These are phyloP conservation scores for Multifurca ochricompacta DNA, from an alignment of 768 basidiomycete species.

Conservation along the genomic window DNA sequence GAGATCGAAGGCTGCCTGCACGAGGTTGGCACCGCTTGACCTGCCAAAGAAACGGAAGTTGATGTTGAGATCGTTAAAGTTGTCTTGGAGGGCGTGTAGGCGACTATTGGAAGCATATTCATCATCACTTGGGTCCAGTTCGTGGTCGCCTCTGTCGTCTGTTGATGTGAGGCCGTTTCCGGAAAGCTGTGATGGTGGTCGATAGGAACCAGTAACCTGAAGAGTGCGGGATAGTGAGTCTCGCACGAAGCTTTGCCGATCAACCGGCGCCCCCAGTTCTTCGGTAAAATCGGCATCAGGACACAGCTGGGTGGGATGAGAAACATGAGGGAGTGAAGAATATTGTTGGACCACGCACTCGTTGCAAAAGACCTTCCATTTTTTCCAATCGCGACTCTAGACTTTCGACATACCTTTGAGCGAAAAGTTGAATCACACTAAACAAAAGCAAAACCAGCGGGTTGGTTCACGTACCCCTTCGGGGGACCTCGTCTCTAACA, in stretches of 20 bases:
- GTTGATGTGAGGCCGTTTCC: neutral
- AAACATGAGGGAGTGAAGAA: neutral
- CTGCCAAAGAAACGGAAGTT: slow-evolving; percentile 35
- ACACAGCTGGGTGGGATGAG: slow-evolving; percentile 39
- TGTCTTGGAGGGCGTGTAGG: slow-evolving; percentile 26
- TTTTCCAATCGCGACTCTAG: slow-evolving; percentile 37
- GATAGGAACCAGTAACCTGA: slow-evolving; percentile 8
- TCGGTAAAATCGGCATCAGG: slow-evolving; percentile 56
- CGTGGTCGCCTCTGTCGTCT: slow-evolving; percentile 3
- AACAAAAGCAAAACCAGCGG: neutral
- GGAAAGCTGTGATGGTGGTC: neutral
- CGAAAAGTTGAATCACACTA: slow-evolving; percentile 16
- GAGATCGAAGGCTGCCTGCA: slow-evolving; percentile 36
- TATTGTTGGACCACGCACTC: slow-evolving; percentile 22
- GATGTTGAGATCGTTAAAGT: slow-evolving; percentile 26
- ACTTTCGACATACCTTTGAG: slow-evolving; percentile 31
- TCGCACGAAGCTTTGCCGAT: slow-evolving; percentile 31
- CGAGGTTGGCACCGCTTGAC: slow-evolving; percentile 35
- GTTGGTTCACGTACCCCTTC: slow-evolving; percentile 43
- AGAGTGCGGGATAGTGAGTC: slow-evolving; percentile 15
- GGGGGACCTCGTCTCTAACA: slow-evolving; percentile 48
- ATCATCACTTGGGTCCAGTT: slow-evolving; percentile 18
- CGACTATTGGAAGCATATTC: slow-evolving; percentile 21
- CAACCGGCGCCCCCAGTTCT: slow-evolving; percentile 44
- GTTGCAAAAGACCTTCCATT: slow-evolving; percentile 34